Conservation (phyloP, 495 filamentous ascomycete species). For the Saxophila tyrrhenica region DNA sequence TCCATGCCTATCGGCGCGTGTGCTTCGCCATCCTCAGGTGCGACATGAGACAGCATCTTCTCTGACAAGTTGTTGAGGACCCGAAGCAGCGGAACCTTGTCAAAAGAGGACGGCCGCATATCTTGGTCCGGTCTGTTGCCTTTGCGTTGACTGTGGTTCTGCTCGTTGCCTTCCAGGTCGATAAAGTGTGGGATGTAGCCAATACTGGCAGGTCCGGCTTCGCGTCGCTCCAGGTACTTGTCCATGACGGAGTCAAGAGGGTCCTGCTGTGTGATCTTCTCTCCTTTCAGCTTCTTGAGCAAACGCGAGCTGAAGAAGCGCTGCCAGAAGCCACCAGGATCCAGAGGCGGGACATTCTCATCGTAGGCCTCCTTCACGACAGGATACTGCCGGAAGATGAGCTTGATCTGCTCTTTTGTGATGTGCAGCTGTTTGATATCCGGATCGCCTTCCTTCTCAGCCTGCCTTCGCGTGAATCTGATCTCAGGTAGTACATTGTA, state of each 20-base stretch:
- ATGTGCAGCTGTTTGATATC: constrained; percentile 48
- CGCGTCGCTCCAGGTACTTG: constrained; percentile 49
- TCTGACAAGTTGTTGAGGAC: constrained; percentile 78
- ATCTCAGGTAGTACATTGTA: constrained; percentile 92
- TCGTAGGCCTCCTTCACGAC: constrained; percentile 85
- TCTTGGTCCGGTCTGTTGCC: constrained; percentile 79
- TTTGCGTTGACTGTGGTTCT: constrained; percentile 63
- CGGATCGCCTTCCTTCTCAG: constrained; percentile 13
- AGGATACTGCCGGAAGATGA: constrained; percentile 88
- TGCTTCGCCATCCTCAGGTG: constrained; percentile 60
- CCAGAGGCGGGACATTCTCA: constrained; percentile 75
- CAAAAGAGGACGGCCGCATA: constrained; percentile 60
- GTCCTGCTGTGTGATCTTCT: constrained; percentile 66
- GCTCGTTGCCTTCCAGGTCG: constrained; percentile 86
- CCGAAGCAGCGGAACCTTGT: constrained; percentile 69
- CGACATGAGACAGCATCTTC: constrained; percentile 79
- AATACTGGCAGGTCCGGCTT: constrained; percentile 32
- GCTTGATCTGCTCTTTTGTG: constrained; percentile 80
- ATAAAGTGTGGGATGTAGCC: constrained; percentile 71
- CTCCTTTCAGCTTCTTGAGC: constrained; percentile 83
- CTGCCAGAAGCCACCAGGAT: constrained; percentile 62
- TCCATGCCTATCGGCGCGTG: constrained; percentile 55
- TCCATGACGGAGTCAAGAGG: constrained; percentile 60
- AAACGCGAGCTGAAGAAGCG: constrained; percentile 82
- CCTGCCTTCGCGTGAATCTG: constrained; percentile 33